Percentiles rank a stretch among this genome's conserved stretches.
These are phyloP conservation scores for Trametes punicea DNA, from an alignment of 768 basidiomycete species.

Conservation along the genomic window DNA sequence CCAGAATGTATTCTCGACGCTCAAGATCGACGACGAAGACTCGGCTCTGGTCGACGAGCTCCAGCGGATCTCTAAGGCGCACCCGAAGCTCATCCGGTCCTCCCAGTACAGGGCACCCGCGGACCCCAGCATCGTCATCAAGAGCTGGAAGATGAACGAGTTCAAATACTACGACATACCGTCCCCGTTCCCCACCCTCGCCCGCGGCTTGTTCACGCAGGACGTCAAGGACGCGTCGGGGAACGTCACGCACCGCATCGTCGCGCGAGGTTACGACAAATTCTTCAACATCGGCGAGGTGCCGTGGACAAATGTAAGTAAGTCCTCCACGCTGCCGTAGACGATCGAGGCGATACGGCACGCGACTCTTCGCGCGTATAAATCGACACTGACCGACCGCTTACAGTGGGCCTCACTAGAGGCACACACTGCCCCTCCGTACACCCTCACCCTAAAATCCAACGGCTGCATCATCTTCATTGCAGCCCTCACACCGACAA, in stretches of 20 bases:
- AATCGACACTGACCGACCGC: background rate
- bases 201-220: constrained; percentile 81
- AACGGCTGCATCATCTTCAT: constrained; percentile 98
- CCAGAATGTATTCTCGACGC: background rate
- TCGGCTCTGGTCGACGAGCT: constrained; percentile 60
- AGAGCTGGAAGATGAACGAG: constrained; percentile 98
- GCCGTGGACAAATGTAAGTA: constrained; percentile 85
- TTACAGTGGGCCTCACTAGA: constrained; percentile 73
- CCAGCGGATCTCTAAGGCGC: constrained; percentile 46
- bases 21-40: constrained; percentile 35
- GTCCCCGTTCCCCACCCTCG: constrained; percentile 92
- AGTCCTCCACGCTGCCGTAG: background rate
- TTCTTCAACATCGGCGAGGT: constrained; percentile 99
- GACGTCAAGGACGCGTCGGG: constrained; percentile 37
- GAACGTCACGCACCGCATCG: constrained; percentile 52
- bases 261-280: constrained; percentile 94
- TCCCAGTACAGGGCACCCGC: constrained; percentile 55
- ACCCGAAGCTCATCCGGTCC: constrained; percentile 64
- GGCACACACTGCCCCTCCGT: constrained; percentile 67
- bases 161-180: constrained; percentile 90
- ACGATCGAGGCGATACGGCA: no score
- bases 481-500: constrained; percentile 69
- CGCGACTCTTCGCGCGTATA: no score
- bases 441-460: constrained; percentile 86
- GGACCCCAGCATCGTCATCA: constrained; percentile 50